Conservation (phyloP, 2,329 filamentous ascomycete species). For the Sporothrix curviconia region DNA sequence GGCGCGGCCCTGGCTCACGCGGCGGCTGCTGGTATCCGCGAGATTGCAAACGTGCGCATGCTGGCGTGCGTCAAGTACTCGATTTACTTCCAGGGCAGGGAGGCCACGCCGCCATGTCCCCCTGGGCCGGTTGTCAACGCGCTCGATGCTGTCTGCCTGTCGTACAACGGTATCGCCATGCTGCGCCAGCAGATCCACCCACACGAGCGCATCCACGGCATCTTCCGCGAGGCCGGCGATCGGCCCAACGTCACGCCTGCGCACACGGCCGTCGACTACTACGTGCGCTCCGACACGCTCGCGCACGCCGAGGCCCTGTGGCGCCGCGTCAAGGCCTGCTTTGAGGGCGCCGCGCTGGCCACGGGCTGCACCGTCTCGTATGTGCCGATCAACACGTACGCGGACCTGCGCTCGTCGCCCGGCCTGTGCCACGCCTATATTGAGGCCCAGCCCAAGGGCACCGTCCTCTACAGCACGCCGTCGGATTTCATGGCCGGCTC, state of each 20-base stretch:
- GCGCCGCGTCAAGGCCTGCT: conserved; percentile 28
- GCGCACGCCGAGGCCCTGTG: conserved; percentile 28
- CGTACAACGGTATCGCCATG: conserved; percentile 34
- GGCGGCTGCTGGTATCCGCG: conserved; percentile 5
- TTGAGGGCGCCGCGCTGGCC: conserved; percentile 30
- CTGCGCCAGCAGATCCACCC: conserved; percentile 43
- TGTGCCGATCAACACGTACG: conserved; percentile 27
- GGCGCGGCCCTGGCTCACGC: conserved; percentile 13
- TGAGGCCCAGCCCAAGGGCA: conserved; percentile 25
- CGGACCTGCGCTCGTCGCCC: conserved; percentile 29
- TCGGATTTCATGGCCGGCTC: conserved; percentile 27
- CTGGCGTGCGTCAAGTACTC: conserved; percentile 22
- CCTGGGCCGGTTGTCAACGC: conserved; percentile 44
- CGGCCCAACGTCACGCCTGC: conserved; percentile 33
- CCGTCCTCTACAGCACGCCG: conserved; percentile 25
- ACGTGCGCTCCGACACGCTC: conserved; percentile 36
- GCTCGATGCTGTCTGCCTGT: conserved; percentile 38
- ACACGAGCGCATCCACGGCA: conserved; percentile 43
- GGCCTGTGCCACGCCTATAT: conserved; percentile 24
- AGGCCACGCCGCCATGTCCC: conserved; percentile 41
- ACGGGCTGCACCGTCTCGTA: conserved; percentile 27
- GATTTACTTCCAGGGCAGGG: conserved; percentile 35
- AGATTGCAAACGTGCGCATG: conserved; percentile 18
- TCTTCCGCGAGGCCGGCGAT: conserved; percentile 35
- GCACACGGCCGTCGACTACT: conserved; percentile 37